Evolutionary conservation across 495 filamentous ascomycete genomes (phyloP), one percentile per base, ranked within the genome.

Genomic region (Penicillium canariense): DNA sequence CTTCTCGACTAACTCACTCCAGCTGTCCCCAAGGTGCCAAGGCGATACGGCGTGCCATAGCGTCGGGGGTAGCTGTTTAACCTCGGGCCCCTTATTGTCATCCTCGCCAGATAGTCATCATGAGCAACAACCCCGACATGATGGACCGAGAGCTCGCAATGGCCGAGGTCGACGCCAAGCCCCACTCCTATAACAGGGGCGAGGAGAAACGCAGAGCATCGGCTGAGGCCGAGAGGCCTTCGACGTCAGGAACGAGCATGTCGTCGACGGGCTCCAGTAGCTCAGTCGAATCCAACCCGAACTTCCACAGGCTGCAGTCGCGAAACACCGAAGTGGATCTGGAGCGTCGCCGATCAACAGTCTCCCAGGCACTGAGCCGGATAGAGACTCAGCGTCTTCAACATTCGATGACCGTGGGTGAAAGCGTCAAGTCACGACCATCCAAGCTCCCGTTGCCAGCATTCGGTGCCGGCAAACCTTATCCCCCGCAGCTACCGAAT

Each of bases 391-490:
- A 74, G 32, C 66, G 71, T 3, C 59, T 68, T 3, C 71, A 74
- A 48, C 71, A 74, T 62, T 51, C 63, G 11, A 54, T 67, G 31
- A 74, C 71, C 4, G 68, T 74, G 28, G 71, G 69, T 38, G 68
- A 68, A 44, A 70, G 68, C 44, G 55, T 68, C 31, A 64, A 55
- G 47, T 70, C 67, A 23, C 60, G 65, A 28, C 55, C 61, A 1
- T 73, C 81, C 0, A 78, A 68, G 61, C 83, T 72, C 58, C 85
- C 68, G 11, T 42, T 73, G 7, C 72, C 69, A 3, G 25, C 61
- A n/a, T 68, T 75, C 54, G 89, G 88, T 32, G 85, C 74, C 36
- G 90, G 88, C 1, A 94, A 91, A 70, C 80, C 86, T 4, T 92
- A 87, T 65, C 90, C 90, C 7, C 89, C 89, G 6, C 76, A 67